Evolutionary conservation across 345 rosid genomes (phyloP).

Genomic region (Linum tenue): DNA sequence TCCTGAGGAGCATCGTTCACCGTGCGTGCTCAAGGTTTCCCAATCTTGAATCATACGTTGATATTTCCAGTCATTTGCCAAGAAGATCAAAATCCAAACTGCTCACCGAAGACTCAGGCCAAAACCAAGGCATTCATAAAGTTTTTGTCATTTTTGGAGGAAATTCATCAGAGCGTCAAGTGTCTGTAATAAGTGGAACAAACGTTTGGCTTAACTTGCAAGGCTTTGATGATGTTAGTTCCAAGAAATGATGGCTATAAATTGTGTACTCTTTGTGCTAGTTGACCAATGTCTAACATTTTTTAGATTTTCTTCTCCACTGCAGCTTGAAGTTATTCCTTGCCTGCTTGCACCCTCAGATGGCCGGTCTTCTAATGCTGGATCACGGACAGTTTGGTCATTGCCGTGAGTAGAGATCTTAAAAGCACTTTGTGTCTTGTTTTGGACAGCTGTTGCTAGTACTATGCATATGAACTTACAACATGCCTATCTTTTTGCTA

Average conservation of each 20-base stretch:
- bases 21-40: slow-evolving; percentile 80
- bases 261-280: slow-evolving; percentile 6
- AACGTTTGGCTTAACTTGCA: slow-evolving; percentile 91
- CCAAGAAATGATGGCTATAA: slow-evolving; percentile 3
- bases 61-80: slow-evolving; percentile 31
- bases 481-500: slow-evolving; percentile 2
- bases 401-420: slow-evolving; percentile 59
- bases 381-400: slow-evolving; percentile 55
- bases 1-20: slow-evolving; percentile 60
- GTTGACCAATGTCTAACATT: slow-evolving; percentile 11
- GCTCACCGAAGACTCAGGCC: slow-evolving; percentile 22
- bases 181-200: slow-evolving; percentile 94
- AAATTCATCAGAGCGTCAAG: slow-evolving; percentile 93
- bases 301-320: slow-evolving; percentile 21
- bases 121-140: slow-evolving; percentile 29
- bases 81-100: slow-evolving; percentile 22
- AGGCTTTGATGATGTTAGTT: slow-evolving; percentile 70
- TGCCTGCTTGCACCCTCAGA: slow-evolving; percentile 62
- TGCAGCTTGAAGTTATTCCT: slow-evolving; percentile 81
- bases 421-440: background rate
- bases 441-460: slow-evolving; percentile 6
- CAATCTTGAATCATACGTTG: slow-evolving; percentile 35
- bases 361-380: slow-evolving; percentile 31
- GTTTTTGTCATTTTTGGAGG: slow-evolving; percentile 89
- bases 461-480: background rate